Conservation (phyloP, 192 early-diverging fungal genomes). For the Mycoemilia scoparia region DNA sequence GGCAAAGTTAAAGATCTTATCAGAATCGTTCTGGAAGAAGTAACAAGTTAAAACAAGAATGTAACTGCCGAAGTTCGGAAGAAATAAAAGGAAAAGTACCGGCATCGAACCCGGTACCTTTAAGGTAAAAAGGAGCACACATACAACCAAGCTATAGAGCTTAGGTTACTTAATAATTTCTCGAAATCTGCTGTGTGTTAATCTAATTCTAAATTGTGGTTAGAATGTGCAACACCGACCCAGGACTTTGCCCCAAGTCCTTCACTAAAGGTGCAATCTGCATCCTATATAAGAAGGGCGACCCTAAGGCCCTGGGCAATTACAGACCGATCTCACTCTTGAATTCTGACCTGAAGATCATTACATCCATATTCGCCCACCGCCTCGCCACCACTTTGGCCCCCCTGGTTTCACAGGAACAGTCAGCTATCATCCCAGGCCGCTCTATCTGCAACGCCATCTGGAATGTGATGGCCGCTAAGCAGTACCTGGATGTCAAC, state of each 20-base stretch:
- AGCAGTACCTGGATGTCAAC: background rate
- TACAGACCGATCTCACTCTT: conserved; percentile 4
- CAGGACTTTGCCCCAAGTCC: background rate
- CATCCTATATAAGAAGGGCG: conserved; percentile 3
- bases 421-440: conserved; percentile 6
- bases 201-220: too few species aligned
- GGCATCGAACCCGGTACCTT: too few species aligned
- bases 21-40: too few species aligned
- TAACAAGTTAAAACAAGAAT: too few species aligned
- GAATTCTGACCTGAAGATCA: conserved; percentile 4
- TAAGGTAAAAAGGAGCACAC: too few species aligned
- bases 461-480: conserved; percentile 3
- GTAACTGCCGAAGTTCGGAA: too few species aligned
- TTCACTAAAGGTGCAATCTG: conserved; percentile 2
- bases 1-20: too few species aligned
- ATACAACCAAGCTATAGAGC: too few species aligned
- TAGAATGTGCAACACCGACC: too few species aligned
- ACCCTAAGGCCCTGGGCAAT: background rate
- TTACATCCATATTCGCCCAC: background rate
- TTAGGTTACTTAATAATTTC: too few species aligned
- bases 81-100: too few species aligned
- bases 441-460: conserved; percentile 1
- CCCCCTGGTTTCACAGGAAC: conserved; percentile 1
- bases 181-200: too few species aligned
- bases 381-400: background rate